Conservation (phyloP, 495 filamentous ascomycete genomes). For the Lasiosphaeriaceae sp. region DNA sequence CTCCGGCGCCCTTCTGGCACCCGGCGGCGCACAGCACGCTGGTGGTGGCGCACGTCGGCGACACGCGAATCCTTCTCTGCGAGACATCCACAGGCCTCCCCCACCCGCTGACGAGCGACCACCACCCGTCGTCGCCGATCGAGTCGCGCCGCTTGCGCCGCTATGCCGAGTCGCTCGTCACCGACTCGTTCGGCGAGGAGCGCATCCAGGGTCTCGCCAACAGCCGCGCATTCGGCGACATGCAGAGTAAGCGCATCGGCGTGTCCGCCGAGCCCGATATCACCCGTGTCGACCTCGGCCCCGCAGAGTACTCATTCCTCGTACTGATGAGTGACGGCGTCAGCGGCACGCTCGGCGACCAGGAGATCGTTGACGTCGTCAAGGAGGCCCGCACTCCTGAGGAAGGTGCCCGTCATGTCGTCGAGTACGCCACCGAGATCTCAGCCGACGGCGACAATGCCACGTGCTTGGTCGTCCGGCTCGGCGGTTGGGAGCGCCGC, state of each 20-base stretch:
- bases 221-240: slow-evolving; percentile 88
- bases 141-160: slow-evolving; percentile 81
- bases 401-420: slow-evolving; percentile 71
- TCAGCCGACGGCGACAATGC: slow-evolving; percentile 83
- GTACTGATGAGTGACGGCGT: slow-evolving; percentile 88
- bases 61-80: slow-evolving; percentile 86
- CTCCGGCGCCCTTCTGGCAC: slow-evolving; percentile 90
- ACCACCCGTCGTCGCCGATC: slow-evolving; percentile 81
- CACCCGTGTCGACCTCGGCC: slow-evolving; percentile 62
- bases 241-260: slow-evolving; percentile 83
- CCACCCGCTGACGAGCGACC: slow-evolving; percentile 76
- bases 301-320: slow-evolving; percentile 82
- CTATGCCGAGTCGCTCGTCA: slow-evolving; percentile 75
- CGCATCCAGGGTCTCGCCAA: slow-evolving; percentile 92
- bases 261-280: slow-evolving; percentile 93
- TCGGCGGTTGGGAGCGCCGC: slow-evolving; percentile 94
- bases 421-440: slow-evolving; percentile 83
- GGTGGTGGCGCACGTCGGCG: slow-evolving; percentile 86
- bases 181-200: slow-evolving; percentile 96
- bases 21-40: slow-evolving; percentile 77
- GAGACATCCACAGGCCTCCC: slow-evolving; percentile 72
- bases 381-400: slow-evolving; percentile 92
- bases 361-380: slow-evolving; percentile 92
- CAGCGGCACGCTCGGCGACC: slow-evolving; percentile 74
- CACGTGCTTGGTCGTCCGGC: slow-evolving; percentile 84